phyloP scores from a whole-genome alignment of 768 basidiomycete species.

The Leccinum olivaceopallidum region DNA sequence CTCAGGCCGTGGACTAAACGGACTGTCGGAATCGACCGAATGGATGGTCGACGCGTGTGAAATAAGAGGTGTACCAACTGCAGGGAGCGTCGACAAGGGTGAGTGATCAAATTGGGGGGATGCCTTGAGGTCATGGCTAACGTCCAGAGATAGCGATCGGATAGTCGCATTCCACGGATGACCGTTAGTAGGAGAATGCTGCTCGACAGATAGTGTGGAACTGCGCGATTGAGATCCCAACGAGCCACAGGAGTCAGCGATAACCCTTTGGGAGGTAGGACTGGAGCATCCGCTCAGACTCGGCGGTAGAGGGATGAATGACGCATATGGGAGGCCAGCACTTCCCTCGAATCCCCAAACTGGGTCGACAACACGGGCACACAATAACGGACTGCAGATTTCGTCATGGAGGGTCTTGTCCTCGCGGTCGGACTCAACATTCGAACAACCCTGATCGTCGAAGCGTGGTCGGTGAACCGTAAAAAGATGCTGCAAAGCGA shows the following conservation, averaged over 20 bases:
- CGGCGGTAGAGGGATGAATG: conserved; percentile 33
- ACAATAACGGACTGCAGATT: conserved; percentile 8
- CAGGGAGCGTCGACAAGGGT: conserved; percentile 32
- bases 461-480: conserved; percentile 24
- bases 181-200: conserved; percentile 24
- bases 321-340: conserved; percentile 23
- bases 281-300: conserved; percentile 34
- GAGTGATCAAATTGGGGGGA: conserved; percentile 29
- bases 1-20: conserved; percentile 34
- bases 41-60: conserved; percentile 13
- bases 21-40: conserved; percentile 20
- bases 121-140: conserved; percentile 7
- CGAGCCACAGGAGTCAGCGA: conserved; percentile 18
- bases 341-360: conserved; percentile 26
- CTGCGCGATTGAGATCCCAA: conserved; percentile 29
- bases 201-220: conserved; percentile 32
- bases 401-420: conserved; percentile 1
- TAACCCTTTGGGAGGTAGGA: conserved; percentile 27
- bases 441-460: conserved; percentile 9
- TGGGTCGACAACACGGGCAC: conserved; percentile 20
- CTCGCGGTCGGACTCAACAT: conserved; percentile 3
- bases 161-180: conserved; percentile 13
- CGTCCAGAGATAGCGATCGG: conserved; percentile 12
- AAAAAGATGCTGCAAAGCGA: conserved; percentile 28
- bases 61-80: conserved; percentile 31